phyloP scores from a whole-genome alignment of 768 basidiomycete species.

The Serendipita sp. region DNA sequence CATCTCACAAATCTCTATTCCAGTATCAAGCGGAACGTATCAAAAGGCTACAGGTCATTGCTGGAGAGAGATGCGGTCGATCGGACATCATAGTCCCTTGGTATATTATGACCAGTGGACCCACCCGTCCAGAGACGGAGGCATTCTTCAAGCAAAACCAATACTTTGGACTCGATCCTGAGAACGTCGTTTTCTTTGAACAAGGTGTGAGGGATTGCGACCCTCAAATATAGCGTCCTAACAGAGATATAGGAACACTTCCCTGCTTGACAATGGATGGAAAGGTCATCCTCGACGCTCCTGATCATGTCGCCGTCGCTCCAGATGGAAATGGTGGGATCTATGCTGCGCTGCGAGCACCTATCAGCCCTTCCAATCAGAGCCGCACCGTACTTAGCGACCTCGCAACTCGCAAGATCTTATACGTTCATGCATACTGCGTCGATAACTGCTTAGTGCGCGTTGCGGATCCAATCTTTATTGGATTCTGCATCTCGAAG shows the following conservation, averaged over 20 bases:
- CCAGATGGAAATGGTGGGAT: conserved; percentile 97
- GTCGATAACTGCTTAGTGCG: conserved; percentile 98
- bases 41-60: conserved; percentile 61
- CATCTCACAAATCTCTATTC: conserved; percentile 87
- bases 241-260: conserved; percentile 52
- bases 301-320: conserved; percentile 75
- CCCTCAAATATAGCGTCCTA: background rate
- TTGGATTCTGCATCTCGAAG: conserved; percentile 84
- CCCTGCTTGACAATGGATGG: conserved; percentile 92
- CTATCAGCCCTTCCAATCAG: conserved; percentile 38
- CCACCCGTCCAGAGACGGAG: conserved; percentile 78
- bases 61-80: conserved; percentile 30
- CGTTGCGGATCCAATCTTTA: conserved; percentile 93
- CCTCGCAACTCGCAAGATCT: conserved; percentile 54
- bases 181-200: conserved; percentile 86
- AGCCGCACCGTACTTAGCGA: conserved; percentile 71
- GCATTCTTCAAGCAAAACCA: conserved; percentile 60
- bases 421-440: conserved; percentile 88
- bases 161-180: conserved; percentile 66
- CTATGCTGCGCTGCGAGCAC: conserved; percentile 80
- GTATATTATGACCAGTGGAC: conserved; percentile 99
- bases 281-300: conserved; percentile 73
- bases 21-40: conserved; percentile 98
- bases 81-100: conserved; percentile 64
- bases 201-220: conserved; percentile 48